Conservation (phyloP, 805 yeast genomes). For the Saccharomycopsis sp. region DNA sequence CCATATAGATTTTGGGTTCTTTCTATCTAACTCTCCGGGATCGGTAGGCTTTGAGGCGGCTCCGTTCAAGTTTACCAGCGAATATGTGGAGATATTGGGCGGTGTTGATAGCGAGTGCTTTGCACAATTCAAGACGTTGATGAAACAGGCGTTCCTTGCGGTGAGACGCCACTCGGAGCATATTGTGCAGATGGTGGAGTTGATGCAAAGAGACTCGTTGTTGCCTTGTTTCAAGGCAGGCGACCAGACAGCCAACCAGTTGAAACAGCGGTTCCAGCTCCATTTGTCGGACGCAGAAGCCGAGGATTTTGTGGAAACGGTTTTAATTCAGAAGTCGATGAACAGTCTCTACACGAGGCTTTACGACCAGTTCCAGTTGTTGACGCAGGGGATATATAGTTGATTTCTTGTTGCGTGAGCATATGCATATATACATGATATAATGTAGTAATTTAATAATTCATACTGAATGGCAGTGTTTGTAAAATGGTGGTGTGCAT, state of each 20-base stretch:
- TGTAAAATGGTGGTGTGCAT: background rate
- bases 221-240: constrained; percentile 92
- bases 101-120: constrained; percentile 63
- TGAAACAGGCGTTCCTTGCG: constrained; percentile 68
- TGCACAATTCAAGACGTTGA: constrained; percentile 49
- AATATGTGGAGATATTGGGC: constrained; percentile 83
- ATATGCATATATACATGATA: background rate
- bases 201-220: constrained; percentile 87
- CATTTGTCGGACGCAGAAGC: constrained; percentile 66
- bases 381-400: constrained; percentile 91
- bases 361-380: constrained; percentile 90
- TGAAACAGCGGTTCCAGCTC: constrained; percentile 76
- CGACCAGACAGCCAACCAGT: constrained; percentile 67
- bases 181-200: constrained; percentile 74
- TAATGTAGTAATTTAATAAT: too few relatives aligned
- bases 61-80: constrained; percentile 87
- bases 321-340: constrained; percentile 69
- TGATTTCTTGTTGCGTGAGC: constrained; percentile 22
- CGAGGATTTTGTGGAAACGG: constrained; percentile 70
- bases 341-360: constrained; percentile 87
- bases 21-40: constrained; percentile 92
- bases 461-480: background rate
- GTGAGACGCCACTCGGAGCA: constrained; percentile 69
- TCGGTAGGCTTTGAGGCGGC: constrained; percentile 97
- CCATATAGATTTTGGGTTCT: constrained; percentile 92